Base-by-base conservation (phyloP, 192 early-diverging fungal species). In the Entophlyctis helioformis region DNA sequence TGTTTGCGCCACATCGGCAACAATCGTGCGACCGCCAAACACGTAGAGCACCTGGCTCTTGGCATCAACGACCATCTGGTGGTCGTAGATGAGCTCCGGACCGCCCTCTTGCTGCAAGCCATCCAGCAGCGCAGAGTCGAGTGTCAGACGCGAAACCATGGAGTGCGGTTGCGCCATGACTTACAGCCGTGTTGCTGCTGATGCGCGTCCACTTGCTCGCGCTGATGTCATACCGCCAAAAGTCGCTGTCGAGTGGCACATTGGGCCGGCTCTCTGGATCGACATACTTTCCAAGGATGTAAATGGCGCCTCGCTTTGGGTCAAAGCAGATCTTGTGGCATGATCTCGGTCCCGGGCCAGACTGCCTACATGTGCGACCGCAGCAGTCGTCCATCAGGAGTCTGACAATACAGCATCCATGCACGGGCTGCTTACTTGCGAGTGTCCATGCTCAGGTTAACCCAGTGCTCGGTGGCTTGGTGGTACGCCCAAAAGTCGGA, bases 271-370 rank as follows among this genome's bases (percentile, higher is more conserved):
- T 64, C 16, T 83, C 81, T 18, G 77, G 76, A 49, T 92, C 89
- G 9, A 93, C 79, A 46, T 91, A 98, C 27, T 76, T 70, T n/a
- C 92, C 95, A 44, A 95, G 61, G 5, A 91, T 69, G 59, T 85
- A 96, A 11, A 95, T 69, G 11, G 72, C 67, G 44, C 74, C 65
- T 31, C 69, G 72, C 6, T 67, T 62, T 15, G 85, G 83, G 61
- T 91, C 88, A 55, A 85, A 85, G 53, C 84, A 86, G 40, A 96
- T 86, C 54, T 86, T 87, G 58, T 98, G 91, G 60, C 89, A 94
- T 3, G 90, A 91, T 13, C 91, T 65, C 21, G 89, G 78, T 27
- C 77, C 66, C 1, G 94, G 94, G 0, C 94, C 91, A 23, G 84
- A 83, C 50, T 86, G 59, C 20, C 85, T 89, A n/a, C n/a, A n/a